Evolutionary conservation across 2,329 filamentous ascomycete genomes (phyloP).

Genomic region (Fusarium luffae): DNA sequence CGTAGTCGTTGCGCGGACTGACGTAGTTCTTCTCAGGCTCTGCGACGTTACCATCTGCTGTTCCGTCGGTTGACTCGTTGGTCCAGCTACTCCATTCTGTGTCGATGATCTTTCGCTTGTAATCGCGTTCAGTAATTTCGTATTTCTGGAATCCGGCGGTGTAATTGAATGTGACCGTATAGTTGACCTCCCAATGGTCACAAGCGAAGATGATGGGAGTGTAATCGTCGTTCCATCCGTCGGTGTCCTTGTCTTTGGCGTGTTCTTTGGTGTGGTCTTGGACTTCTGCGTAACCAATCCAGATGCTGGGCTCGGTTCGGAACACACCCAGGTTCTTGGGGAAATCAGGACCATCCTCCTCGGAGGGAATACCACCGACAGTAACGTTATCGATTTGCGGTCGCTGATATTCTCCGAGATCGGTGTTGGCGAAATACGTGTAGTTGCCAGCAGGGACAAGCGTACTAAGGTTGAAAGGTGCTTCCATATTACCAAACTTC

Average conservation of each 20-base stretch:
- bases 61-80: constrained; percentile 19
- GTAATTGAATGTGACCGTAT: constrained; percentile 32
- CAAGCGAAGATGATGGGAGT: constrained; percentile 32
- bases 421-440: constrained; percentile 26
- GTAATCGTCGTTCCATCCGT: constrained; percentile 33
- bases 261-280: constrained; percentile 12
- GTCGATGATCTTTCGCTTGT: constrained; percentile 37
- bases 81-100: constrained; percentile 15
- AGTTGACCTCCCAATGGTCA: constrained; percentile 40
- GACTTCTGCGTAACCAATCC: constrained; percentile 35
- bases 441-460: constrained; percentile 27
- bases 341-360: not conserved
- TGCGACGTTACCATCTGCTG: constrained; percentile 20
- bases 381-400: constrained; percentile 24
- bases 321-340: constrained; percentile 33
- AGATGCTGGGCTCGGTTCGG: constrained; percentile 32
- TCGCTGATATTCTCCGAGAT: constrained; percentile 29
- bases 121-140: constrained; percentile 11
- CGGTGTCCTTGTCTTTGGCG: rapidly evolving
- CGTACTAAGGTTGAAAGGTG: constrained; percentile 32
- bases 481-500: not conserved
- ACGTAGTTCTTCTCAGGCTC: constrained; percentile 32
- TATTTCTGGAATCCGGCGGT: constrained; percentile 31
- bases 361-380: not conserved
- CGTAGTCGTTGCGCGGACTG: constrained; percentile 1